Evolutionary conservation across 2,329 filamentous ascomycete species (phyloP).

Genomic region (Aureobasidium sp.): DNA sequence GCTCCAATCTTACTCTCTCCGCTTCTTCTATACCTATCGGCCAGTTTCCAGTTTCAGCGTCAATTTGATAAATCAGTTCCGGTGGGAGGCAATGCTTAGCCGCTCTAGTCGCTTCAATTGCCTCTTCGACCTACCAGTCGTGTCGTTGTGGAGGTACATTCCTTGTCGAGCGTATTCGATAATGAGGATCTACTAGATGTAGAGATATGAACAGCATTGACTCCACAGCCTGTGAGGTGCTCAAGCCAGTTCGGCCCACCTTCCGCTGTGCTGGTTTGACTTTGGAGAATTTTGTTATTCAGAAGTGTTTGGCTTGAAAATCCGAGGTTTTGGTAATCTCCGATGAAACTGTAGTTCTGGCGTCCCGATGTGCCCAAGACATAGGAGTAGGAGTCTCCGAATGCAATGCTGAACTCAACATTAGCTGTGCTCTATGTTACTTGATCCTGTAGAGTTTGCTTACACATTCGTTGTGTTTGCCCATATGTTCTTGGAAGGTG

Average conservation of each 20-base stretch:
- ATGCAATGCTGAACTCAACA: too few relatives aligned
- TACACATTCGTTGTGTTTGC: slow-evolving; percentile 3
- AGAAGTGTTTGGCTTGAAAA: slow-evolving; percentile 52
- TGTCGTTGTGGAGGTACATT: slow-evolving; percentile 55
- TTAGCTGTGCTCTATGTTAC: too few relatives aligned
- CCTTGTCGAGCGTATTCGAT: slow-evolving; percentile 53
- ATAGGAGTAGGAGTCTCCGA: slow-evolving; percentile 60
- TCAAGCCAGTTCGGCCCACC: slow-evolving; percentile 64
- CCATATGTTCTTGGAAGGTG: background rate
- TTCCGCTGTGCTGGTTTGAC: slow-evolving; percentile 53
- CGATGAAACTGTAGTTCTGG: slow-evolving; percentile 61
- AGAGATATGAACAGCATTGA: slow-evolving; percentile 57
- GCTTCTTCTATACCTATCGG: slow-evolving; percentile 1
- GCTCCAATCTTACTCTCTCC: slow-evolving; percentile 4
- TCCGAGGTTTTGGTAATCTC: slow-evolving; percentile 51
- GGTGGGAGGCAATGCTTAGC: background rate
- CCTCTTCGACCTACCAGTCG: slow-evolving; percentile 41
- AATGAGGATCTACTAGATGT: slow-evolving; percentile 62
- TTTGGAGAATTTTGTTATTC: slow-evolving; percentile 57
- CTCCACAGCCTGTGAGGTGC: slow-evolving; percentile 56
- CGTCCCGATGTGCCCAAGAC: slow-evolving; percentile 58
- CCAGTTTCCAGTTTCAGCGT: background rate
- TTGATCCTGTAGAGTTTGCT: background rate
- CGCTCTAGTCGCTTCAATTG: background rate
- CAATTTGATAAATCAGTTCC: background rate